A percentile compares a stretch with the other conserved stretches of the same genome.
phyloP scores from a whole-genome alignment of 495 filamentous ascomycete species.

The Daldinia grandis region DNA sequence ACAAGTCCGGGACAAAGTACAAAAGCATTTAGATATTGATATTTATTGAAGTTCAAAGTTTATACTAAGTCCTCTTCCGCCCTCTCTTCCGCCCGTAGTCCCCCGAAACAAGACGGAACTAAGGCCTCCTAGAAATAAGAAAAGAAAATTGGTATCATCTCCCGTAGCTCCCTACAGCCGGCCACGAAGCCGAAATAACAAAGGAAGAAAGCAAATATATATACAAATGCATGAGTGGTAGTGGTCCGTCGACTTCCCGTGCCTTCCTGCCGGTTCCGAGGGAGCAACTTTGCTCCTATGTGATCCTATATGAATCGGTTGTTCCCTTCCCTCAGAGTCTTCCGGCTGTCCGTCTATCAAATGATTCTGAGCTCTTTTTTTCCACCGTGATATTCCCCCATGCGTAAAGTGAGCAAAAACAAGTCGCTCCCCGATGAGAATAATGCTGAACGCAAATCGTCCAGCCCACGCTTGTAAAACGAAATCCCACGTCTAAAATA shows the following conservation, averaged over 20 bases:
- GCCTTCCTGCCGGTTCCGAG: conserved; percentile 14
- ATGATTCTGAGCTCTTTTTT: conserved; percentile 34
- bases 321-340: conserved; percentile 9
- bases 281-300: conserved; percentile 6
- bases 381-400: conserved; percentile 36
- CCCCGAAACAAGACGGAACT: not conserved
- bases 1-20: not conserved
- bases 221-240: conserved; percentile 44
- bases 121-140: not conserved
- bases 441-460: conserved; percentile 14
- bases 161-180: conserved; percentile 33
- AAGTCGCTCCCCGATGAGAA: conserved; percentile 16
- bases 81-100: not conserved
- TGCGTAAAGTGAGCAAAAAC: conserved; percentile 26
- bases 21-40: conserved; percentile 20
- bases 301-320: not conserved
- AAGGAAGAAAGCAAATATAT: conserved; percentile 37
- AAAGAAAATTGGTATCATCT: conserved; percentile 41
- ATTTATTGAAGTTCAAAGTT: conserved; percentile 33
- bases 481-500: conserved; percentile 34
- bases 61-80: conserved; percentile 25
- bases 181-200: conserved; percentile 18
- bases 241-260: conserved; percentile 13
- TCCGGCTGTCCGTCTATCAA: conserved; percentile 37
- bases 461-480: conserved; percentile 27